These are phyloP conservation scores for Amauroascus verrucosus DNA, from an alignment of 2,329 filamentous ascomycete genomes.

Conservation along the genomic window DNA sequence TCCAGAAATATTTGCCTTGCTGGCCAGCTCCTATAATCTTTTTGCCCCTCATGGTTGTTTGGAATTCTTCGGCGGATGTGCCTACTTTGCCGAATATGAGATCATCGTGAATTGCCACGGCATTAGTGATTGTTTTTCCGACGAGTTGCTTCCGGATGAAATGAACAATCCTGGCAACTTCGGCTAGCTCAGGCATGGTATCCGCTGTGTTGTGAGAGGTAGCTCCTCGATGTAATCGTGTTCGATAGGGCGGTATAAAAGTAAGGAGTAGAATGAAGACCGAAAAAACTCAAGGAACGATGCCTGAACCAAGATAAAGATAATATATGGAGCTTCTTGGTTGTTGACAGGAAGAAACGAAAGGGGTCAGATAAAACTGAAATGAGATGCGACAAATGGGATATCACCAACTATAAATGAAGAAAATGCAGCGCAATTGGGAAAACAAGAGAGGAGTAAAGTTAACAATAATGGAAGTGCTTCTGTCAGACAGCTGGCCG, in stretches of 20 bases:
- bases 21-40: conserved; percentile 62
- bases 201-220: not conserved
- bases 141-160: conserved; percentile 75
- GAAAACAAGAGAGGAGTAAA: too few relatives aligned
- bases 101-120: conserved; percentile 63
- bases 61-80: conserved; percentile 64
- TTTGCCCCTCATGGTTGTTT: conserved; percentile 62
- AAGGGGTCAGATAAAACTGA: too few relatives aligned
- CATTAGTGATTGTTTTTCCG: conserved; percentile 63
- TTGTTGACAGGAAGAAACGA: too few relatives aligned
- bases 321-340: too few relatives aligned
- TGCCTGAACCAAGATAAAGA: too few relatives aligned
- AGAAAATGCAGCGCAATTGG: too few relatives aligned
- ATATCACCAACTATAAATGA: too few relatives aligned
- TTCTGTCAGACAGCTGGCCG: too few relatives aligned
- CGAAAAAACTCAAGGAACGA: too few relatives aligned
- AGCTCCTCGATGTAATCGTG: not conserved
- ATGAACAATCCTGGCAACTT: conserved; percentile 76
- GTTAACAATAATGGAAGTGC: too few relatives aligned
- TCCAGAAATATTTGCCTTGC: conserved; percentile 96
- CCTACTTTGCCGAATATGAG: conserved; percentile 88
- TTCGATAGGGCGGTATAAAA: not conserved
- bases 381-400: too few relatives aligned
- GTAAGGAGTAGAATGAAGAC: not conserved
- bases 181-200: conserved; percentile 41